A percentile compares a stretch with the other conserved stretches of the same genome.
Evolutionary conservation across 805 yeast genomes (phyloP).

Genomic region (Candida silvatica): DNA sequence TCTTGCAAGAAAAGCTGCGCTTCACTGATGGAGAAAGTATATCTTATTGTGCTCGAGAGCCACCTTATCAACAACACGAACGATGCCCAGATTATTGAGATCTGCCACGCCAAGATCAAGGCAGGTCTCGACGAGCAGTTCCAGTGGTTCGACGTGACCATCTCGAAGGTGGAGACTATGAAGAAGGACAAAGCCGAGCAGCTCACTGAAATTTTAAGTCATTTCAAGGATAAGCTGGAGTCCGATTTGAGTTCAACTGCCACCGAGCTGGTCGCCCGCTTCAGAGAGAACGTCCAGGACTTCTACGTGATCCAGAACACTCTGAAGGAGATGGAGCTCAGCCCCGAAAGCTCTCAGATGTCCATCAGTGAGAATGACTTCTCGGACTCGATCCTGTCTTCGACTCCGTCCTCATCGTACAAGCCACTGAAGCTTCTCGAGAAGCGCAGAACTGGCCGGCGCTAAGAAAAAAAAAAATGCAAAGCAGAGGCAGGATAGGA

Average conservation of each 20-base stretch:
- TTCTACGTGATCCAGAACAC: constrained; percentile 20
- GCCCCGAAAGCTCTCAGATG: too few species aligned
- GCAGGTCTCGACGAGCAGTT: constrained; percentile 11
- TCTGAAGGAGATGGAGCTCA: constrained; percentile 16
- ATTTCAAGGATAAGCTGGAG: constrained; percentile 13
- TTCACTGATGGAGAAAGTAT: constrained; percentile 15
- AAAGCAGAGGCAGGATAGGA: too few species aligned
- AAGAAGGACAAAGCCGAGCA: constrained; percentile 4
- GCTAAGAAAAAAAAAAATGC: too few species aligned
- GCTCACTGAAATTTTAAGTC: constrained; percentile 8
- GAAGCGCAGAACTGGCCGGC: too few species aligned
- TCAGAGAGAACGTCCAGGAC: constrained; percentile 20
- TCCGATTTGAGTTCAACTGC: constrained; percentile 16
- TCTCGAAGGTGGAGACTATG: constrained; percentile 6
- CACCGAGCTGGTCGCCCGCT: constrained; percentile 13
- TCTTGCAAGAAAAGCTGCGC: constrained; percentile 18
- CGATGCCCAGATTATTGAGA: constrained; percentile 10
- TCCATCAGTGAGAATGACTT: too few species aligned
- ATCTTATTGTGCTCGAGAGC: constrained; percentile 20
- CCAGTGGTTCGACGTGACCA: constrained; percentile 7
- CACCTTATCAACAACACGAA: constrained; percentile 14
- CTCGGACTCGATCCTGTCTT: too few species aligned
- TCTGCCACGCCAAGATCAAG: constrained; percentile 15
- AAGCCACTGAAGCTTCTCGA: not conserved
- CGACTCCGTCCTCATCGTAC: too few species aligned